Evolutionary conservation across 164 flowering plant species (phyloP).

Genomic region (Vitis riparia): DNA sequence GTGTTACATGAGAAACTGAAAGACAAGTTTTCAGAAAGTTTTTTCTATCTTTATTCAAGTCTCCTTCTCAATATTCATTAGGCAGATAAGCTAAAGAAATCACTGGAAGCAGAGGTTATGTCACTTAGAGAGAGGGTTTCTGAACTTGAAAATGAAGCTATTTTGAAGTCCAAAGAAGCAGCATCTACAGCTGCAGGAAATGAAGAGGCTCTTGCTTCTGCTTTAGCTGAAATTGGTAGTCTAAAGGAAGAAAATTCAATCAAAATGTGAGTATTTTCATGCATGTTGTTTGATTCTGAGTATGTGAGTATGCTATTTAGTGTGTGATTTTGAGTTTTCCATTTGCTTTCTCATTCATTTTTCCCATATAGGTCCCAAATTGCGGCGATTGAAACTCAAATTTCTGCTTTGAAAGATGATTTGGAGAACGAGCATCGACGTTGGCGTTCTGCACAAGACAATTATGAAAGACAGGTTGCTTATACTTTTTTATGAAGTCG

Average conservation of each 20-base stretch:
- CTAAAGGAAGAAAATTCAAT: conserved; percentile 57
- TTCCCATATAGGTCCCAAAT: conserved; percentile 52
- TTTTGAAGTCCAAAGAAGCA: conserved; percentile 50
- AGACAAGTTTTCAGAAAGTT: neutral
- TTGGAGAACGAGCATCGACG: conserved; percentile 72
- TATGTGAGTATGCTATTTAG: no score
- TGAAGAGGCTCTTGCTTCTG: conserved; percentile 67
- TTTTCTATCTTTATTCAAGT: conserved; percentile 2
- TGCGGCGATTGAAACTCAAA: conserved; percentile 51
- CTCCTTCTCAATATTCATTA: conserved; percentile 12
- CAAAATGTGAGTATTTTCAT: conserved; percentile 42
- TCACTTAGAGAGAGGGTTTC: conserved; percentile 55
- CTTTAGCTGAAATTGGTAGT: conserved; percentile 47
- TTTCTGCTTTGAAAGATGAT: conserved; percentile 66
- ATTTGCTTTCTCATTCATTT: conserved; percentile 9
- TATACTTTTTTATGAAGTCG: neutral
- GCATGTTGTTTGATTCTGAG: neutral
- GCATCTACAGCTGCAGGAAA: conserved; percentile 57
- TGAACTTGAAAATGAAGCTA: conserved; percentile 61
- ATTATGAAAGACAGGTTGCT: conserved; percentile 94
- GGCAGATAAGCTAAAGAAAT: conserved; percentile 67
- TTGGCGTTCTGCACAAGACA: conserved; percentile 79
- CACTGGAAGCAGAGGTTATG: conserved; percentile 65
- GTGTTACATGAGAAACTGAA: neutral
- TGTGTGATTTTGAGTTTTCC: neutral